Conservation (phyloP, 2,329 filamentous ascomycete genomes). For the Ceratocystis alfenasii region DNA sequence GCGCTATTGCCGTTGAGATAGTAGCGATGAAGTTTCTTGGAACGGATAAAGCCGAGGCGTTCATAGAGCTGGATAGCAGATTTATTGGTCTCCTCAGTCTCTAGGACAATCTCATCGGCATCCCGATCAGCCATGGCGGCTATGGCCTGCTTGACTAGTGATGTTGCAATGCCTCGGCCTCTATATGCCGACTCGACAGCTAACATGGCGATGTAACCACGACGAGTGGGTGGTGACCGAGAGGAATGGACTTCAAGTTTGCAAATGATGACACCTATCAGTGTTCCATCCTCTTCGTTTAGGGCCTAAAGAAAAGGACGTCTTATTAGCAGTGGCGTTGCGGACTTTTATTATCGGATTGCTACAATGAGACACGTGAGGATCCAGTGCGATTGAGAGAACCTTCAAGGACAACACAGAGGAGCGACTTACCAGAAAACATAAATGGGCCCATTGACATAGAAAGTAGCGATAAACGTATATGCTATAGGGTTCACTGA, state of each 20-base stretch:
- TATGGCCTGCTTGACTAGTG: slow-evolving; percentile 78
- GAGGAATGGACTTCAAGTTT: slow-evolving; percentile 86
- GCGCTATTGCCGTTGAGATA: slow-evolving; percentile 95
- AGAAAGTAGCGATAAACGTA: slow-evolving; percentile 98
- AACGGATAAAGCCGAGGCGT: slow-evolving; percentile 77
- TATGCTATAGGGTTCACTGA: slow-evolving; percentile 97
- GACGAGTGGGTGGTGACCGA: slow-evolving; percentile 58
- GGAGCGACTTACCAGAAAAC: slow-evolving; percentile 60
- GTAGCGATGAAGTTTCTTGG: slow-evolving; percentile 86
- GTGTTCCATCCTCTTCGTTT: slow-evolving; percentile 46
- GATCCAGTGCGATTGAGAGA: slow-evolving; percentile 16
- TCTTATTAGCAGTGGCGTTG: background rate
- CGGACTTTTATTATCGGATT: background rate
- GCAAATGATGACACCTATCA: slow-evolving; percentile 86
- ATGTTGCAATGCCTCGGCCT: slow-evolving; percentile 76
- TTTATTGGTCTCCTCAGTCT: slow-evolving; percentile 88
- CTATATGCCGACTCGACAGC: slow-evolving; percentile 74
- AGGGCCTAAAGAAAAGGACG: slow-evolving; percentile 37
- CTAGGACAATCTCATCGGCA: slow-evolving; percentile 88
- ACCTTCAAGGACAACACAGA: background rate
- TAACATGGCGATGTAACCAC: slow-evolving; percentile 97
- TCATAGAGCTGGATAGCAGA: slow-evolving; percentile 90
- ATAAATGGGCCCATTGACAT: slow-evolving; percentile 96
- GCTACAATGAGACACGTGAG: background rate
- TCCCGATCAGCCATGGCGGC: slow-evolving; percentile 74